Evolutionary conservation across 306 rosid genomes (phyloP).

Genomic region (Casuarina equisetifolia): DNA sequence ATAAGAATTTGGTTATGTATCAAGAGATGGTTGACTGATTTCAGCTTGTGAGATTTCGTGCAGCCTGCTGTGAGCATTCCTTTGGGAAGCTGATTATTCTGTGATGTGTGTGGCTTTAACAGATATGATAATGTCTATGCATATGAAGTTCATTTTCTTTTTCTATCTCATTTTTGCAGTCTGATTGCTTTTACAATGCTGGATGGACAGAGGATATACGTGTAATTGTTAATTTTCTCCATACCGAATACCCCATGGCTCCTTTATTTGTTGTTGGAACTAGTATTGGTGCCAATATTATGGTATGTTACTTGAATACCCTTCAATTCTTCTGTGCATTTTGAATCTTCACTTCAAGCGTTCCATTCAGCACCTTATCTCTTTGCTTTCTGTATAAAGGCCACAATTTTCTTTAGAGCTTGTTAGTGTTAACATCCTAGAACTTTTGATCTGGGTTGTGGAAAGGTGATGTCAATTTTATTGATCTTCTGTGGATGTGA

Average conservation of each 20-base stretch:
- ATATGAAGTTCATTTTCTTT: background rate
- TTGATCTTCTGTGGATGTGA: background rate
- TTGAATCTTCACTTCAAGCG: background rate
- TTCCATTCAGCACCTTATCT: background rate
- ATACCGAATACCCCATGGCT: conserved; percentile 60
- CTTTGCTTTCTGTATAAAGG: background rate
- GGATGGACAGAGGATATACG: conserved; percentile 98
- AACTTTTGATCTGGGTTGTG: conserved; percentile 3
- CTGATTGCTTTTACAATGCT: conserved; percentile 96
- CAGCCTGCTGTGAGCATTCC: background rate
- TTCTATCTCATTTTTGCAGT: conserved; percentile 57
- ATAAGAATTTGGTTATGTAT: conserved; percentile 1
- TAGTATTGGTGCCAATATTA: conserved; percentile 90
- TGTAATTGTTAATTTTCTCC: conserved; percentile 61
- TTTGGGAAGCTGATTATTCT: background rate
- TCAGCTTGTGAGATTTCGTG: background rate
- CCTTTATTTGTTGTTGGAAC: conserved; percentile 86
- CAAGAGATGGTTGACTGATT: background rate
- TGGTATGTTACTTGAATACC: conserved; percentile 48
- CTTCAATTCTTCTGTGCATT: background rate
- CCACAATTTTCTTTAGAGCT: background rate
- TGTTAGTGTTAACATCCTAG: background rate
- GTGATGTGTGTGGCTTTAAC: background rate
- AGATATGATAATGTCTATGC: background rate
- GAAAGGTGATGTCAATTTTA: conserved; percentile 1